These are phyloP conservation scores for Sporothrix pseudoabietina DNA, from an alignment of 2,329 filamentous ascomycete species.

Conservation along the genomic window DNA sequence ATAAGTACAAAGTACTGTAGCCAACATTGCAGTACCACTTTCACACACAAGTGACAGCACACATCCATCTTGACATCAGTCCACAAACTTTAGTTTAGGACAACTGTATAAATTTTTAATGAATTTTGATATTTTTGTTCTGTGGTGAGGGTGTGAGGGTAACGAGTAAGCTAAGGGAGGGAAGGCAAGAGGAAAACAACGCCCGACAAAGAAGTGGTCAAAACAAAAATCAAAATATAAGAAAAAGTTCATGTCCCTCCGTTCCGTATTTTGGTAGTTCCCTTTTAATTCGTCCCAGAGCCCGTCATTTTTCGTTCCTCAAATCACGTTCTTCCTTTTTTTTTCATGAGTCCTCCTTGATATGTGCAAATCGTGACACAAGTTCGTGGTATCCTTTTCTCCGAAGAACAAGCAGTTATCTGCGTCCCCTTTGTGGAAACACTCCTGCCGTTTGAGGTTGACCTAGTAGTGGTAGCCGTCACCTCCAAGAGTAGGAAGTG, in stretches of 20 bases:
- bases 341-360: background rate
- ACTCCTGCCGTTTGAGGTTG: background rate
- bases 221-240: constrained; percentile 18
- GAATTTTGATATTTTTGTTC: constrained; percentile 16
- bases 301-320: background rate
- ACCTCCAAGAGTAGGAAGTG: background rate
- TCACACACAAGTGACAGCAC: no score
- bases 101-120: constrained; percentile 12
- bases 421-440: background rate
- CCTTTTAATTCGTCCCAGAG: constrained; percentile 14
- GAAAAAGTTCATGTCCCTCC: constrained; percentile 6
- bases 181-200: constrained; percentile 10
- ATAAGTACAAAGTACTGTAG: background rate
- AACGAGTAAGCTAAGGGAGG: background rate
- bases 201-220: background rate
- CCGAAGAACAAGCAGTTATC: background rate
- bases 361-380: background rate
- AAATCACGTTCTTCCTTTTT: constrained; percentile 16
- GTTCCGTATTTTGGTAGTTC: background rate
- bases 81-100: background rate
- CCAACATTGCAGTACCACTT: no score
- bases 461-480: constrained; percentile 4
- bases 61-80: no score
- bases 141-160: constrained; percentile 13
- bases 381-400: background rate